Base-by-base conservation (phyloP, 208 protist species). In the Trypanosoma vivax region DNA sequence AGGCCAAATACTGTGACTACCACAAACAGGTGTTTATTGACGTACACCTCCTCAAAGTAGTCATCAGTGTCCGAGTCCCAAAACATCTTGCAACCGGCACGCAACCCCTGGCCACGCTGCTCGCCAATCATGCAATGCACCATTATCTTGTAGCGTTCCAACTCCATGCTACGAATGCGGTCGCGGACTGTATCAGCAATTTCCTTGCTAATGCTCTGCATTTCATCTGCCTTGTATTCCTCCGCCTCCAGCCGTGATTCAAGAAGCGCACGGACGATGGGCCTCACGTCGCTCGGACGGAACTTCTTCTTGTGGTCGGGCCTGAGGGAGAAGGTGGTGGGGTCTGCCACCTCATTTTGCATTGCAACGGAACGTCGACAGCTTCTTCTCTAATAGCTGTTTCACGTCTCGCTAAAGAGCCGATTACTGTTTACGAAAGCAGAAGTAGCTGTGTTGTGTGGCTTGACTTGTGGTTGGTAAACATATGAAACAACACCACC, bases 21-120 rank as follows among this genome's bases (percentile, higher is more conserved):
- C n/a, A 80, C 86, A 64, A 94, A 97, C 24, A 97, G 65, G 41
- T 88, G 57, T 21, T 87, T 73, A 53, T 61, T 95, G 33, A 95
- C 78, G 63, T 92, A 97, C 18, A 94, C 83, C 60, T 97, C 84
- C 60, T 95, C 83, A 31, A 94, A 76, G 62, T 94, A 96, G 53
- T 86, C 88, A 70, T 97, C 92, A n/a, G 90, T 95, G 71, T 97
- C 92, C 0, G 84, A 89, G 73, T 97, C 92, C 90, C 92, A 97
- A 60, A 97, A 97, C 85, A 94, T 95, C 55, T 94, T 92, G 66
- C 88, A 96, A 1, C 92, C 92, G 23, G 92, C 82, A 4, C 88
- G 83, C 45, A 97, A 34, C 6, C 92, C 92, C 41, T 94, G 78
- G 0, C 92, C 92, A 11, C 83, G 83, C 62, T 96, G 90, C 64